Evolutionary conservation across 208 protist genomes (phyloP).

Genomic region (Herpetomonas tarakana): DNA sequence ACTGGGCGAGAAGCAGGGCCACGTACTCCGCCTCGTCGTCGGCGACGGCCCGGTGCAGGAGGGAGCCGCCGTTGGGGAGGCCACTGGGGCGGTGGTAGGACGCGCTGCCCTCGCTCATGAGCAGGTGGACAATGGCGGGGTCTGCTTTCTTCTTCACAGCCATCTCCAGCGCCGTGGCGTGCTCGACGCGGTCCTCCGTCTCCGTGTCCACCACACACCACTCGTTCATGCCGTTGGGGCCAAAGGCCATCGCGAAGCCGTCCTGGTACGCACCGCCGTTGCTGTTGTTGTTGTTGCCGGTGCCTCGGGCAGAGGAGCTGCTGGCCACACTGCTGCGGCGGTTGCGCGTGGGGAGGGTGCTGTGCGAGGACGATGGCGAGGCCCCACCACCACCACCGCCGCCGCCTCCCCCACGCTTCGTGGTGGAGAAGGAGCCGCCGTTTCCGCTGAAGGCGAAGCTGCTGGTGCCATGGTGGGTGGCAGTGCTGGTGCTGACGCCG

Average conservation of each 20-base stretch:
- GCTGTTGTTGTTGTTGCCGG: background rate
- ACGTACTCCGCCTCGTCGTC: slow-evolving; percentile 30
- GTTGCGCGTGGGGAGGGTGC: background rate
- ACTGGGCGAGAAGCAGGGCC: slow-evolving; percentile 56
- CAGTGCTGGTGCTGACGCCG: slow-evolving; percentile 1
- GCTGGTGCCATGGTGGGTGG: background rate
- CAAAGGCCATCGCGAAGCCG: background rate
- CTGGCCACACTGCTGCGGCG: background rate
- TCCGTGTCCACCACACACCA: slow-evolving; percentile 49
- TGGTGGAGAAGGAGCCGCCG: background rate
- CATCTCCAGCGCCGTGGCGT: slow-evolving; percentile 66
- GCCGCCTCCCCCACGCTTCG: background rate
- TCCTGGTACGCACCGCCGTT: background rate
- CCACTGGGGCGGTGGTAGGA: slow-evolving; percentile 39
- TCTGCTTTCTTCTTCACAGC: slow-evolving; percentile 34
- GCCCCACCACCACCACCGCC: slow-evolving; percentile 5
- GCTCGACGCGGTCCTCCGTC: slow-evolving; percentile 33
- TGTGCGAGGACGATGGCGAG: slow-evolving; percentile 4
- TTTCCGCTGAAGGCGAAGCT: background rate
- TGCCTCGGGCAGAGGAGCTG: background rate
- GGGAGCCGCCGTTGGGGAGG: slow-evolving; percentile 39
- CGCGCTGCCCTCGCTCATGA: slow-evolving; percentile 52
- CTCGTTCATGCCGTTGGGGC: background rate
- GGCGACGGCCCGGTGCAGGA: slow-evolving; percentile 55
- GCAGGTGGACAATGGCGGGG: slow-evolving; percentile 26